Evolutionary conservation across 306 rosid genomes (phyloP).

Genomic region (Vachellia pachyceras): DNA sequence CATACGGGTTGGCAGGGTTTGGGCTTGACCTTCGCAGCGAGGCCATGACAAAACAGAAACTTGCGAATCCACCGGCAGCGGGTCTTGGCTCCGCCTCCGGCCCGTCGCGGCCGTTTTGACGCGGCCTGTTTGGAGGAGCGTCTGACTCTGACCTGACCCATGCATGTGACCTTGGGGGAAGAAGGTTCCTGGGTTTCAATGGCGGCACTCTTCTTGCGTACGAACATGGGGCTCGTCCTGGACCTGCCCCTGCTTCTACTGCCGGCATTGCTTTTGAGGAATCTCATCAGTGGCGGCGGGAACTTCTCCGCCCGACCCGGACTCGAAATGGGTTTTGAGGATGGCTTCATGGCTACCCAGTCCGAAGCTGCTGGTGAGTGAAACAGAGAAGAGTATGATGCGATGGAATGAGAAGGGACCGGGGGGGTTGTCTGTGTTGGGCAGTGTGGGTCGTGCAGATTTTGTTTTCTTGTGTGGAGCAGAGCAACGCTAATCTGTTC

Average conservation of each 20-base stretch:
- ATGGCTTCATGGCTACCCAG: slow-evolving; percentile 59
- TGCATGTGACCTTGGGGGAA: slow-evolving; percentile 95
- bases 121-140: slow-evolving; percentile 53
- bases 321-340: slow-evolving; percentile 75
- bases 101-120: not conserved
- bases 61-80: slow-evolving; percentile 53
- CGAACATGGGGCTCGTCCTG: slow-evolving; percentile 70
- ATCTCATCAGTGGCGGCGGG: slow-evolving; percentile 93
- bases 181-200: slow-evolving; percentile 89
- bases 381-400: slow-evolving; percentile 17
- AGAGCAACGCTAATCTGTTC: not conserved
- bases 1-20: slow-evolving; percentile 41
- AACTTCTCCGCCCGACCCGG: slow-evolving; percentile 84
- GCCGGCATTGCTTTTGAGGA: slow-evolving; percentile 66
- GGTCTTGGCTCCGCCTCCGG: slow-evolving; percentile 12
- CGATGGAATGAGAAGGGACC: not conserved
- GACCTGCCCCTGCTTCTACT: slow-evolving; percentile 82
- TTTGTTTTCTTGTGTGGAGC: not conserved
- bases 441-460: not conserved
- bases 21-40: slow-evolving; percentile 42
- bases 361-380: too few species aligned
- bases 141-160: slow-evolving; percentile 81
- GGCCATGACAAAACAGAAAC: slow-evolving; percentile 47
- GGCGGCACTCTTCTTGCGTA: slow-evolving; percentile 64
- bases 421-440: not conserved